Evolutionary conservation across 345 rosid genomes (phyloP).

Genomic region (Triadica sebifera): DNA sequence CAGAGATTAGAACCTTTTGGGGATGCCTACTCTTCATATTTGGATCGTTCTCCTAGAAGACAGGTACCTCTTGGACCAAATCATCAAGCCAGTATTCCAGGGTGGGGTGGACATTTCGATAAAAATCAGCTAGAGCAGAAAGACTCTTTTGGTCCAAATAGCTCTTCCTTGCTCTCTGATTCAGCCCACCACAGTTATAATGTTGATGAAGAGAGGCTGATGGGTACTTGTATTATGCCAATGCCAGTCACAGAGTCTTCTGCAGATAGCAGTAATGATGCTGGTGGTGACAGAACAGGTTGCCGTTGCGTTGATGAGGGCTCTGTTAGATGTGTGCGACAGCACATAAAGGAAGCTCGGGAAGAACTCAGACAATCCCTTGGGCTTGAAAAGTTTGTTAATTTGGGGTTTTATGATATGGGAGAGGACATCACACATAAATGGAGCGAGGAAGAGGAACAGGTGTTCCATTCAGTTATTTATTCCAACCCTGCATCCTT

Average conservation of each 20-base stretch:
- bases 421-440: constrained; percentile 58
- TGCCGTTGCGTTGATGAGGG: constrained; percentile 63
- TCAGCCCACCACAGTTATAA: too few relatives aligned
- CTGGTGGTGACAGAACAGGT: constrained; percentile 28
- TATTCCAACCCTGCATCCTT: constrained; percentile 55
- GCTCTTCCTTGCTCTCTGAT: neutral
- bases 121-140: constrained; percentile 15
- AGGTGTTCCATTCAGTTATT: constrained; percentile 51
- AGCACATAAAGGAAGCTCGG: constrained; percentile 59
- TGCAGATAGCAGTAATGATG: constrained; percentile 10
- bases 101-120: constrained; percentile 12
- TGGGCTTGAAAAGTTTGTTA: constrained; percentile 52
- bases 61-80: constrained; percentile 26
- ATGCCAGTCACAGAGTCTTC: constrained; percentile 1
- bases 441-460: constrained; percentile 65
- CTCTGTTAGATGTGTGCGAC: constrained; percentile 57
- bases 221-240: constrained; percentile 21
- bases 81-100: constrained; percentile 29
- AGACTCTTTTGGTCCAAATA: constrained; percentile 15
- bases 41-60: too few relatives aligned
- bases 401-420: constrained; percentile 63
- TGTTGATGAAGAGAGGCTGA: constrained; percentile 4
- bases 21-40: too few relatives aligned
- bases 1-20: too few relatives aligned
- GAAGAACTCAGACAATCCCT: constrained; percentile 38